Conservation (phyloP, 495 filamentous ascomycete genomes). For the Aspergillus wentii region DNA sequence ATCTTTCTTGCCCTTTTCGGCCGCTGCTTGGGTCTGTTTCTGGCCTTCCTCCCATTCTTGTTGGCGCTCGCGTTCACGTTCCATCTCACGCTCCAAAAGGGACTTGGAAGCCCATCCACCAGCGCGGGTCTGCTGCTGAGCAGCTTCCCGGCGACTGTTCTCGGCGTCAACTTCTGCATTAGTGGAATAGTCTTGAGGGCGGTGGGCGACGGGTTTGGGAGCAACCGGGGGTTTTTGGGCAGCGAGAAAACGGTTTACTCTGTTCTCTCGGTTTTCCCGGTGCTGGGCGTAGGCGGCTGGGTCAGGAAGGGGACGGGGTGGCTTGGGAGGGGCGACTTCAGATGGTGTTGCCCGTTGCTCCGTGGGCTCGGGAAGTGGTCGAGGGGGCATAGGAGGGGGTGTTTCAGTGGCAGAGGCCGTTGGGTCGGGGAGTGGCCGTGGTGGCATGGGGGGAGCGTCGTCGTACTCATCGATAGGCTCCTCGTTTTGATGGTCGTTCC, state of each 20-base stretch:
- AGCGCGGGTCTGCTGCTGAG: constrained; percentile 66
- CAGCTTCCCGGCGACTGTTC: constrained; percentile 57
- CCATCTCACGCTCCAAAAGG: constrained; percentile 91
- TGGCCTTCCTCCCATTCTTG: constrained; percentile 94
- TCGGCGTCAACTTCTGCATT: constrained; percentile 64
- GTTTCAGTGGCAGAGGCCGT: constrained; percentile 14
- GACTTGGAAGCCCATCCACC: constrained; percentile 75
- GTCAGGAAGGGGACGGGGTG: constrained; percentile 47
- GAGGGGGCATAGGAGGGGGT: constrained; percentile 17
- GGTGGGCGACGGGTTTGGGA: constrained; percentile 33
- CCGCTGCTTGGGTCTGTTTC: constrained; percentile 58
- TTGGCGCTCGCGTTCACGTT: constrained; percentile 88
- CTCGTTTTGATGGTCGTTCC: constrained; percentile 51
- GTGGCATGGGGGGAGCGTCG: constrained; percentile 31
- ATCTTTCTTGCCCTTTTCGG: constrained; percentile 34
- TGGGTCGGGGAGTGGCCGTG: constrained; percentile 36
- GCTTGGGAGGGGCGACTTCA: too few relatives aligned
- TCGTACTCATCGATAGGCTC: constrained; percentile 26
- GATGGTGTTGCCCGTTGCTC: constrained; percentile 5
- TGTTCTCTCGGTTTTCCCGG: constrained; percentile 24
- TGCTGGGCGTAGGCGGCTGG: constrained; percentile 35
- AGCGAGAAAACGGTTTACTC: constrained; percentile 45
- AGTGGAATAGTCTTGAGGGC: constrained; percentile 51
- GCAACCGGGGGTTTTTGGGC: constrained; percentile 44
- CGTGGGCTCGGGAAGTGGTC: constrained; percentile 28